Conservation (phyloP, 148 eudicot genomes). For the Limonium bicolor region DNA sequence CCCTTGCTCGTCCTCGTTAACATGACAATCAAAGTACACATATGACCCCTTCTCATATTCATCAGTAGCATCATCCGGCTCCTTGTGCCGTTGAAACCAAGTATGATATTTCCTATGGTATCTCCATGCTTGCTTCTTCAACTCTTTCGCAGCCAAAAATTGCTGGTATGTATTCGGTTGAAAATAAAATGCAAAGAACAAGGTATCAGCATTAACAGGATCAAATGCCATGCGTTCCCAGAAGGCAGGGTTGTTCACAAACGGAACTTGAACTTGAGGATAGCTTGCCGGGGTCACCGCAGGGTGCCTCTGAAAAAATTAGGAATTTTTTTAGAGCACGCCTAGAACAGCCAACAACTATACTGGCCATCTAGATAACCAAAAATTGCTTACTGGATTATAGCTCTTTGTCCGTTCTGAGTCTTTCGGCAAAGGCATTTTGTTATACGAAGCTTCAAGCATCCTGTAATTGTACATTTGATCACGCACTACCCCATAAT, state of each 20-base stretch:
- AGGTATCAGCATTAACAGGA: conserved; percentile 54
- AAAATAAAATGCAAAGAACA: conserved; percentile 85
- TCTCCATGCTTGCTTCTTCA: conserved; percentile 99
- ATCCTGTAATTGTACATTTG: conserved; percentile 57
- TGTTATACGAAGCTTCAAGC: conserved; percentile 80
- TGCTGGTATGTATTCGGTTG: conserved; percentile 99
- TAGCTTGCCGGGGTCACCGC: conserved; percentile 76
- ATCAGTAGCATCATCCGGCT: conserved; percentile 93
- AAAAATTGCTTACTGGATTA: conserved; percentile 48
- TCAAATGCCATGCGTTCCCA: conserved; percentile 89
- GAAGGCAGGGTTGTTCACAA: conserved; percentile 86
- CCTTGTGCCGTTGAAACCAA: conserved; percentile 98
- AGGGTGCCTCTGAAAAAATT: conserved; percentile 64
- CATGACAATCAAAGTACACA: conserved; percentile 86
- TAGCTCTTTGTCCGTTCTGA: conserved; percentile 85
- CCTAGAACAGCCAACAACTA: not conserved
- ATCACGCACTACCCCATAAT: conserved; percentile 57
- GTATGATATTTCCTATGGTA: conserved; percentile 80
- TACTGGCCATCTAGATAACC: too few species aligned
- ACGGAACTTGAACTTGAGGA: conserved; percentile 95
- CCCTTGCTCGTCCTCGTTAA: conserved; percentile 76
- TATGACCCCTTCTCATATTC: conserved; percentile 95
- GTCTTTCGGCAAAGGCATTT: conserved; percentile 89
- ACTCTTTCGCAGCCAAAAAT: conserved; percentile 91
- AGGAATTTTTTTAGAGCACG: not conserved